phyloP scores from a whole-genome alignment of 2,329 filamentous ascomycete species.

The Trichophaea hybrida region DNA sequence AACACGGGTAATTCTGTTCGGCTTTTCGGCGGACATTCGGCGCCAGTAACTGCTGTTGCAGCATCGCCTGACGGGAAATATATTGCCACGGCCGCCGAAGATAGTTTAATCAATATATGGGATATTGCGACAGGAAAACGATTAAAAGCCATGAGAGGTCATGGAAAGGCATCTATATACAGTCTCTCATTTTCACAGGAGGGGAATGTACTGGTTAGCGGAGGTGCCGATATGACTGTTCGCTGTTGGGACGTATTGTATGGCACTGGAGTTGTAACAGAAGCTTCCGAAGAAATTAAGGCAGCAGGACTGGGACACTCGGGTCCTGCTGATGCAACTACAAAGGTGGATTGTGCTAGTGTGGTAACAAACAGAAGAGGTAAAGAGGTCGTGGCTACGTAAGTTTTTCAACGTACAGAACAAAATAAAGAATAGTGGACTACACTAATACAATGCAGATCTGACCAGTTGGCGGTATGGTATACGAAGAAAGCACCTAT shows the following conservation, averaged over 20 bases:
- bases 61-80: slow-evolving; percentile 79
- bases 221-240: slow-evolving; percentile 82
- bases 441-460: slow-evolving; percentile 32
- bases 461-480: slow-evolving; percentile 89
- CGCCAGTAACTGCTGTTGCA: slow-evolving; percentile 70
- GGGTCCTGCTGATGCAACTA: slow-evolving; percentile 28
- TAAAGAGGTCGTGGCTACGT: slow-evolving; percentile 27
- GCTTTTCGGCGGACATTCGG: slow-evolving; percentile 80
- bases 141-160: slow-evolving; percentile 84
- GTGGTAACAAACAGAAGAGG: slow-evolving; percentile 32
- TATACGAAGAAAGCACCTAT: slow-evolving; percentile 93
- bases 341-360: slow-evolving; percentile 35
- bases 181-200: slow-evolving; percentile 88
- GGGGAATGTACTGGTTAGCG: slow-evolving; percentile 76
- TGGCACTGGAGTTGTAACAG: slow-evolving; percentile 51
- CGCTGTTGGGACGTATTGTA: slow-evolving; percentile 76
- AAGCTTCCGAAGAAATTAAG: slow-evolving; percentile 33
- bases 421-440: neutral
- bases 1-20: slow-evolving; percentile 73
- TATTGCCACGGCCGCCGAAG: slow-evolving; percentile 77
- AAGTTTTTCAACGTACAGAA: slow-evolving; percentile 19
- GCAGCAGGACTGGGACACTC: slow-evolving; percentile 33
- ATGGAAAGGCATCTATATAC: slow-evolving; percentile 87
- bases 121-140: slow-evolving; percentile 73
- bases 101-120: slow-evolving; percentile 88